phyloP scores from a whole-genome alignment of 2,329 filamentous ascomycete species.

The Fusarium chaquense region DNA sequence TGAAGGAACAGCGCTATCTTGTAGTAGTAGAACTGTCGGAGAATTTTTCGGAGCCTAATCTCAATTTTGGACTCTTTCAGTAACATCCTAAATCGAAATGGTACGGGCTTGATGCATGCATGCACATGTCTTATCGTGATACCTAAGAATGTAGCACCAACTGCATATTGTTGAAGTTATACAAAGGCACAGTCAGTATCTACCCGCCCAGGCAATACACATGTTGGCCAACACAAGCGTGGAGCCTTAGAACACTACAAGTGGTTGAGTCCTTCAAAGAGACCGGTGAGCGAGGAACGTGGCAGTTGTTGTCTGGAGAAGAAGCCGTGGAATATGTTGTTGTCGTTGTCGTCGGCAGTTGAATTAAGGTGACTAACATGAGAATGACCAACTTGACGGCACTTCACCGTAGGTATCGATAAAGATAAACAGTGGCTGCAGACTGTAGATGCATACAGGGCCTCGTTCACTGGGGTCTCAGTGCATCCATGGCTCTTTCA shows the following conservation, averaged over 20 bases:
- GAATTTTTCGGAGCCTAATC: not conserved
- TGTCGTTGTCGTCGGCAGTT: conserved; percentile 10
- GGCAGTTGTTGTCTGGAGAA: not conserved
- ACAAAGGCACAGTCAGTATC: not conserved
- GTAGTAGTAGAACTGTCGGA: not conserved
- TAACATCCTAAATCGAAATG: not conserved
- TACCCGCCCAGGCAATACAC: not conserved
- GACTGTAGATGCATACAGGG: conserved; percentile 31
- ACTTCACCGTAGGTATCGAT: not conserved
- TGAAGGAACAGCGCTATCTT: no score
- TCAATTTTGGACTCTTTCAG: not conserved
- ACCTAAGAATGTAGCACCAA: no score
- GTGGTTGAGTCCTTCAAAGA: not conserved
- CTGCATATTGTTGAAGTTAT: not conserved
- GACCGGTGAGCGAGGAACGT: not conserved
- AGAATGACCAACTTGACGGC: conserved; percentile 3
- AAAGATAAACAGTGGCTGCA: conserved; percentile 1
- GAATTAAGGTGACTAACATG: conserved; percentile 14
- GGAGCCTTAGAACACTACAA: no score
- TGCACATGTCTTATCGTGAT: no score
- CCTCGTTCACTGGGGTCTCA: conserved; percentile 1
- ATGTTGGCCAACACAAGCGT: not conserved
- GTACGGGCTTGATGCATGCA: not conserved
- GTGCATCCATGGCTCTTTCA: not conserved
- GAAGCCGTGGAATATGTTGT: not conserved